Base-by-base conservation (phyloP, 129 eudicot species). In the Artemisia annua region DNA sequence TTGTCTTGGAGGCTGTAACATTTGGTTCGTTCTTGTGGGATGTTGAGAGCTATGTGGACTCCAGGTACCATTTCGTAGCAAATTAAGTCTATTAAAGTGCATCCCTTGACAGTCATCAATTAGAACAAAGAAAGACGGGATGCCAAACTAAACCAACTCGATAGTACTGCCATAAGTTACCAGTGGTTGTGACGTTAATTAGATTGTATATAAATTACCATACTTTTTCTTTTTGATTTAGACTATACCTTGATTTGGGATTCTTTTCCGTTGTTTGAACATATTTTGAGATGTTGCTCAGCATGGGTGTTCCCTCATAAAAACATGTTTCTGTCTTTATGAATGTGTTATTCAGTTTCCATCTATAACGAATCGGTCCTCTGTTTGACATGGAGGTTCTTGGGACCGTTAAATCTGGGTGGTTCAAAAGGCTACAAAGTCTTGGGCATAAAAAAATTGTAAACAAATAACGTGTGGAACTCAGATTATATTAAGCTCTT, bases 11-110 rank as follows among this genome's bases (percentile, higher is more conserved):
- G 83, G 99, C 97, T 20, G 97, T 90, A 54, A 95, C 99, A 1
- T 90, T 95, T 69, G 99, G 99, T 67, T 88, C 99, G 6, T 87
- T 95, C 80, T 85, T 95, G 73, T 95, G 99, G 99, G 99, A 95
- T 48, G 99, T 91, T 8, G 99, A 95, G 88, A 88, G 94, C 82
- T 84, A 86, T 74, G 95, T 91, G 24, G 91, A 91, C 75, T 77
- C 91, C 14, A 85, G 97, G 88, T 91, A 84, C 79, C 89, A 82
- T 71, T 91, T 87, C 52, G 91, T 88, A 11, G 80, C 84, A 59
- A 85, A 82, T 72, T 87, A 77, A 82, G 5, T 59, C 26, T 18
- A 44, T 71, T 26, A 11, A 66, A 69, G 49, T 70, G 64, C 48
- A 70, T 52, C 75, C 81, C 67, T 61, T 39, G 32, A 61, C 48